phyloP scores from a whole-genome alignment of 2,329 filamentous ascomycete genomes.

The Xylariaceae sp. region DNA sequence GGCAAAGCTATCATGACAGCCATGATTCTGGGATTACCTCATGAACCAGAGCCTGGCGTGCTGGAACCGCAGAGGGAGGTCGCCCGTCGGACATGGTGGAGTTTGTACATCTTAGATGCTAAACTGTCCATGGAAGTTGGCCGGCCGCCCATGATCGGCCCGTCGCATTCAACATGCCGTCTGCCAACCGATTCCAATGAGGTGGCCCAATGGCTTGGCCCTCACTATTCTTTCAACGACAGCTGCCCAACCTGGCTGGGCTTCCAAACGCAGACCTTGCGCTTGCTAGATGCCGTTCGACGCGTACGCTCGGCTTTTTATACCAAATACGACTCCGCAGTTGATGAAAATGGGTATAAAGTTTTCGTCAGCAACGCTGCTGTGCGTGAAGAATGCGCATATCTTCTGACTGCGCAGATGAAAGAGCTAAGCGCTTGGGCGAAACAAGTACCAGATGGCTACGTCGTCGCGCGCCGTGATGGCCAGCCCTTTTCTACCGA shows the following conservation, averaged over 20 bases:
- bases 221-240: conserved; percentile 14
- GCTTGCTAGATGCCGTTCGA: conserved; percentile 7
- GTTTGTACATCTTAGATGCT: conserved; percentile 18
- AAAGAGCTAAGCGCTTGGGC: conserved; percentile 15
- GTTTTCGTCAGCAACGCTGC: conserved; percentile 8
- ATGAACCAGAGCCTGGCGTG: conserved; percentile 5
- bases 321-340: conserved; percentile 11
- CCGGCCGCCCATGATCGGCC: conserved; percentile 15
- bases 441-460: conserved; percentile 15
- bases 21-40: conserved; percentile 15
- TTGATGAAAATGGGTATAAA: conserved; percentile 6
- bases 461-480: not conserved
- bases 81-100: conserved; percentile 22
- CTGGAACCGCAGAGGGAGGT: conserved; percentile 15
- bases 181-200: conserved; percentile 11
- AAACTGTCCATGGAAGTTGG: conserved; percentile 20
- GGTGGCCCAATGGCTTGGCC: conserved; percentile 13
- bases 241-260: conserved; percentile 18
- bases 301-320: not conserved
- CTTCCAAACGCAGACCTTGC: conserved; percentile 18
- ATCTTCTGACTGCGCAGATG: conserved; percentile 10
- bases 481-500: conserved; percentile 14
- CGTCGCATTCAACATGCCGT: conserved; percentile 7
- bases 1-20: conserved; percentile 17
- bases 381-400: conserved; percentile 18